Conservation (phyloP, 2,329 filamentous ascomycete genomes). For the Claviceps sp. region DNA sequence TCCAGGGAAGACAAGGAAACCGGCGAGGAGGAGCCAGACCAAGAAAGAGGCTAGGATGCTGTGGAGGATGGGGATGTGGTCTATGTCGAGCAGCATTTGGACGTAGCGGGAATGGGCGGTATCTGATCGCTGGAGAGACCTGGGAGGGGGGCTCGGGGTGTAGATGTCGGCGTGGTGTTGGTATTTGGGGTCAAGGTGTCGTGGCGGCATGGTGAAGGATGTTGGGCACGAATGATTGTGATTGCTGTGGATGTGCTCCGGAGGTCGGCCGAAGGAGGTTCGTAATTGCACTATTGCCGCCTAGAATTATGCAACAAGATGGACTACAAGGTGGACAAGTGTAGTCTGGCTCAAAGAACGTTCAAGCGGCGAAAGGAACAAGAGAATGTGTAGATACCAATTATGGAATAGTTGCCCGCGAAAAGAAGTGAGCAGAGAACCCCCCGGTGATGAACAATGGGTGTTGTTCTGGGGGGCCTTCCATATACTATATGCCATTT, state of each 20-base stretch:
- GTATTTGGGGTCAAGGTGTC: constrained; percentile 5
- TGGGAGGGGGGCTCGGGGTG: not conserved
- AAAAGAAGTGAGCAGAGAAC: no score
- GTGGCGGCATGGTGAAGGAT: constrained; percentile 1
- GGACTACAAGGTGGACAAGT: no score
- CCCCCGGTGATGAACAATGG: no score
- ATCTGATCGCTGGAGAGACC: constrained; percentile 10
- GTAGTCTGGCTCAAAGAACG: no score
- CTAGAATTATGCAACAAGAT: no score
- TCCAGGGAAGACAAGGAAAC: constrained; percentile 38
- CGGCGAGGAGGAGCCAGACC: constrained; percentile 35
- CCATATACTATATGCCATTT: no score
- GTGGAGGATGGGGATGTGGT: constrained; percentile 30
- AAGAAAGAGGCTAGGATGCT: constrained; percentile 29
- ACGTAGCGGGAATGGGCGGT: constrained; percentile 25
- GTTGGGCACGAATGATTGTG: not conserved
- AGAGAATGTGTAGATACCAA: no score
- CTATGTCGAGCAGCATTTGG: constrained; percentile 33
- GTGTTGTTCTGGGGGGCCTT: no score
- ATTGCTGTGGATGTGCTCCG: not conserved
- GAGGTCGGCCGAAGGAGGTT: not conserved
- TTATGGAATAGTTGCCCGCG: no score
- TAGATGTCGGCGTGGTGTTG: constrained; percentile 2
- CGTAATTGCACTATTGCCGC: not conserved
- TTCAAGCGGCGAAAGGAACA: no score